Evolutionary conservation across 225 moss, liverwort and hornwort species (phyloP), one percentile per base, ranked within the genome.

Genomic region (Marchantia paleacea): DNA sequence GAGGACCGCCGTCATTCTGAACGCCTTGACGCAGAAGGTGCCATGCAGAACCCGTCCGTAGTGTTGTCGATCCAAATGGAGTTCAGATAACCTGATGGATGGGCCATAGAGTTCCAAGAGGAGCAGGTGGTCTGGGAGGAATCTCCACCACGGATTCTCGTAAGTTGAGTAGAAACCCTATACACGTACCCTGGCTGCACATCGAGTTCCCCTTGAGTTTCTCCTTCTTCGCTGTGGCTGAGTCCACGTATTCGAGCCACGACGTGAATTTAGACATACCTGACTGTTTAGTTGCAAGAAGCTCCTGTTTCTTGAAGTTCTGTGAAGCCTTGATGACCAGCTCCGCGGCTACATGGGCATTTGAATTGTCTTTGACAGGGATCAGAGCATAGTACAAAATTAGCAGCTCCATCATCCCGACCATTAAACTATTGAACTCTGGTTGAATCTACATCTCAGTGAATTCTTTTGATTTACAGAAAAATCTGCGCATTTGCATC

Each of bases 81-180:
- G 84, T 62, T 84, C 80, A 31, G 73, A 73, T 9, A 83, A 52
- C 39, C 54, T 73, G 15, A n/a, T n/a, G n/a, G 22, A 83, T 49
- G n/a, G 82, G 53, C 49, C 28, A 30, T 2, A 83, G 65, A 78
- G 24, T 73, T 78, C 82, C 82, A 8, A 83, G 73, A 8, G 82
- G 78, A 19, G 82, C 78, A 24, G 82, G 82, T 29, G 82, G 82
- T 31, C 82, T 72, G 47, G 54, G 72, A 73, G 82, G 82, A 55
- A 79, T 83, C 82, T 83, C 82, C 16, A 83, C 82, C 48, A 83
- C 78, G 7, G 82, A 83, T 72, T 83, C 82, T 13, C 78, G 70
- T 62, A 82, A 22, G 31, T 73, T 83, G n/a, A 83, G 78, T 15
- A 73, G 73, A 24, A 83, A 53, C 4, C 82, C 82, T 55, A n/a